These are phyloP conservation scores for Psilocybe sp. DNA, from an alignment of 768 basidiomycete genomes.

Conservation along the genomic window DNA sequence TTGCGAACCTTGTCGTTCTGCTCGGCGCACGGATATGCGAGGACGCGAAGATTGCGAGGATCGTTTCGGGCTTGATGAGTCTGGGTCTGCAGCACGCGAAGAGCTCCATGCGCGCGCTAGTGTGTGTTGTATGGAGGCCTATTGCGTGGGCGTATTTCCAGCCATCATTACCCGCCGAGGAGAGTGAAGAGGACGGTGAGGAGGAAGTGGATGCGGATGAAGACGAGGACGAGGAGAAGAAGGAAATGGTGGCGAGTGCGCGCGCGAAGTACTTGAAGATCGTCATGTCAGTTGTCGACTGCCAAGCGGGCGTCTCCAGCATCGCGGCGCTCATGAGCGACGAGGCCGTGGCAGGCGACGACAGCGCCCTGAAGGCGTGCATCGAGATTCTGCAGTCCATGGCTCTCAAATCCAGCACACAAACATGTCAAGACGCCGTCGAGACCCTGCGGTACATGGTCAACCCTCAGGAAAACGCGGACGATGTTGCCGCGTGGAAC, in stretches of 20 bases:
- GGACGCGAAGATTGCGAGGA: slow-evolving; percentile 39
- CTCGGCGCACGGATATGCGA: slow-evolving; percentile 53
- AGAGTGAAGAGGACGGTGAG: slow-evolving; percentile 25
- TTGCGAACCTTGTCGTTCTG: slow-evolving; percentile 65
- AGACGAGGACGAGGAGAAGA: slow-evolving; percentile 4
- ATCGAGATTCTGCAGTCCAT: slow-evolving; percentile 53
- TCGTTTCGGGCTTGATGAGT: slow-evolving; percentile 47
- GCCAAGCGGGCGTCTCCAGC: slow-evolving; percentile 49
- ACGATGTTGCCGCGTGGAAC: slow-evolving; percentile 38
- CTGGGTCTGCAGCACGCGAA: slow-evolving; percentile 61
- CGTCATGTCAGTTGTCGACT: slow-evolving; percentile 47
- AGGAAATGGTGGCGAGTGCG: slow-evolving; percentile 16
- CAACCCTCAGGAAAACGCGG: slow-evolving; percentile 17
- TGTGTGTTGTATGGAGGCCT: slow-evolving; percentile 63
- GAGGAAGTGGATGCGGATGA: slow-evolving; percentile 29
- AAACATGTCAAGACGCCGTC: slow-evolving; percentile 52
- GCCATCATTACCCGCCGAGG: slow-evolving; percentile 36
- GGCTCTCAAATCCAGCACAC: slow-evolving; percentile 47
- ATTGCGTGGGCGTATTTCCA: slow-evolving; percentile 66
- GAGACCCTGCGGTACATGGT: slow-evolving; percentile 43
- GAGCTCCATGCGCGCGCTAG: slow-evolving; percentile 60
- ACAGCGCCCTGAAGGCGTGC: slow-evolving; percentile 38
- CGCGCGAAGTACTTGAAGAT: slow-evolving; percentile 45
- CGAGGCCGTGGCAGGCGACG: slow-evolving; percentile 26
- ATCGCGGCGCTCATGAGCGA: slow-evolving; percentile 51